Evolutionary conservation across 345 rosid species (phyloP).

Genomic region (Eucalyptus marginata): DNA sequence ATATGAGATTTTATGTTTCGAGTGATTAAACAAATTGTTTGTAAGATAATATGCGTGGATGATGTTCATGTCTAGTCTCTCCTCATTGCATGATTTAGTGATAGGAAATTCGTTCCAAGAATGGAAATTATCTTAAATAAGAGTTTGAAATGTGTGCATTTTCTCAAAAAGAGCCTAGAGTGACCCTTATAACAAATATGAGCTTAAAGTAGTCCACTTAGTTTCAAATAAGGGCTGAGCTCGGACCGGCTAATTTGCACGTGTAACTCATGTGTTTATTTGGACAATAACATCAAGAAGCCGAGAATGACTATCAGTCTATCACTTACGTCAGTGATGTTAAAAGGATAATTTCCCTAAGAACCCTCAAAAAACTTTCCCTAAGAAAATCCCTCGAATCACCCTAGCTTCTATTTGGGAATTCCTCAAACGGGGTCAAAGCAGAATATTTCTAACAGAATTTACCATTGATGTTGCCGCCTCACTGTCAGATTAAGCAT

Average conservation of each 20-base stretch:
- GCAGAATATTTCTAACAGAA: not conserved
- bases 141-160: not conserved
- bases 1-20: not conserved
- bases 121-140: too few relatives aligned
- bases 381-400: not conserved
- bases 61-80: not conserved
- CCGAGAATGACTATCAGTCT: not conserved
- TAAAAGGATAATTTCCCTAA: not conserved
- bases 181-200: not conserved
- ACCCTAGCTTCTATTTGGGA: not conserved
- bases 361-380: not conserved
- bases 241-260: not conserved
- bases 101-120: not conserved
- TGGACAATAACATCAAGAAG: not conserved
- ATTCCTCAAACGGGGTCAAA: not conserved
- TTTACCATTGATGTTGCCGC: not conserved
- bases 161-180: not conserved
- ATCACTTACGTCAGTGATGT: not conserved
- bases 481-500: not conserved
- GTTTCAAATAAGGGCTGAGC: not conserved
- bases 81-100: not conserved
- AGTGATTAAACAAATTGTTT: not conserved
- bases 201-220: not conserved
- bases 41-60: not conserved
- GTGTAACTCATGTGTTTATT: not conserved